Evolutionary conservation across 495 filamentous ascomycete genomes (phyloP).

Genomic region (Podospora tetraspora): DNA sequence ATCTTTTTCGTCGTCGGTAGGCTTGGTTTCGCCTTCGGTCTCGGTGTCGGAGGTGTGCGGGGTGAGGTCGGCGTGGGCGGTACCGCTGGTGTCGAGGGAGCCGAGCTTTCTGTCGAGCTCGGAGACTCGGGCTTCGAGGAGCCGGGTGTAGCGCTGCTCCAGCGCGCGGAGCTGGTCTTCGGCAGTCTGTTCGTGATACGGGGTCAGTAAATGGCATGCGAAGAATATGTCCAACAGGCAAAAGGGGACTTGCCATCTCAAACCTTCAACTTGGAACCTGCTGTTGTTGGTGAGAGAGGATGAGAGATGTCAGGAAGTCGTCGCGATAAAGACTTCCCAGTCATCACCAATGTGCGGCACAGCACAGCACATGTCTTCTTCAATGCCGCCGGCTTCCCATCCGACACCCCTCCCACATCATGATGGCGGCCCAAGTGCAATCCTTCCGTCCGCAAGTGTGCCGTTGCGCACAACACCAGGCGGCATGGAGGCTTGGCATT

Average conservation of each 20-base stretch:
- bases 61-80: not conserved
- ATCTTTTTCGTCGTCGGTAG: not conserved
- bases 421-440: not conserved
- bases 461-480: not conserved
- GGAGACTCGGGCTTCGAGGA: constrained; percentile 4
- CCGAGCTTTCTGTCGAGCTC: constrained; percentile 6
- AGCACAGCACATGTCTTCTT: not conserved
- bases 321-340: not conserved
- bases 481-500: not conserved
- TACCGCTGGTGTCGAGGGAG: not conserved
- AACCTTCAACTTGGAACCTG: not conserved
- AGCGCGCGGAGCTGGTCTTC: constrained; percentile 2
- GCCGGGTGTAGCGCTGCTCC: constrained; percentile 8
- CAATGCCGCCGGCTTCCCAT: not conserved
- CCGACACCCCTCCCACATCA: not conserved
- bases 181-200: not conserved
- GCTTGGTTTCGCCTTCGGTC: not conserved
- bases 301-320: not conserved
- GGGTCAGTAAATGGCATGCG: too few species aligned
- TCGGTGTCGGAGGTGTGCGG: not conserved
- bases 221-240: too few species aligned
- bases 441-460: not conserved
- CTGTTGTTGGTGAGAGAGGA: not conserved
- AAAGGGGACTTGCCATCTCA: not conserved
- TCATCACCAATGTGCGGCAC: too few species aligned